These are phyloP conservation scores for Colletotrichum horii DNA, from an alignment of 2,329 filamentous ascomycete species.

Conservation along the genomic window DNA sequence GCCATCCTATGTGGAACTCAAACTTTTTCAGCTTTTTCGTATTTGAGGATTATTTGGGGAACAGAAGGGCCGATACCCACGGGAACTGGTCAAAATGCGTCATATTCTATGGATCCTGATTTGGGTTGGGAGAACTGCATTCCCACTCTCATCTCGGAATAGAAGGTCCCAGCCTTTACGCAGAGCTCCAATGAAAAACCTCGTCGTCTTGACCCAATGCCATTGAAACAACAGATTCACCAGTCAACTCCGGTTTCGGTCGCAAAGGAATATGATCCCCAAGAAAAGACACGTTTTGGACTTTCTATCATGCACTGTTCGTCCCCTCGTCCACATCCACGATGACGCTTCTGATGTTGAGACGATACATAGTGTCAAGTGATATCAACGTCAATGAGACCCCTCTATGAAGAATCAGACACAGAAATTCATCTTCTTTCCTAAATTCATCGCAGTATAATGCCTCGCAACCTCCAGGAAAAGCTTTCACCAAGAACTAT, in stretches of 20 bases:
- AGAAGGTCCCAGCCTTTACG: background rate
- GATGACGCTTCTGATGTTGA: accelerated
- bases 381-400: too few species aligned
- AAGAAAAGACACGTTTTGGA: background rate
- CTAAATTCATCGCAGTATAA: background rate
- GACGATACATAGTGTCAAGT: background rate
- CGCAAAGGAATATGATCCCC: accelerated
- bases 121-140: background rate
- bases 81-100: background rate
- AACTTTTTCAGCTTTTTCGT: background rate
- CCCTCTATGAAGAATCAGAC: background rate
- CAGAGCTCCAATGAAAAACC: background rate
- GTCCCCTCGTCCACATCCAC: background rate
- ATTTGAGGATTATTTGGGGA: background rate
- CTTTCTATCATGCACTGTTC: background rate
- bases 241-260: background rate
- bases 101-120: background rate
- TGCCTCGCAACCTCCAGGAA: background rate
- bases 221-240: background rate
- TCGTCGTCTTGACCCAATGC: too few species aligned
- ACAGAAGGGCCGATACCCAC: background rate
- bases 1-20: accelerated
- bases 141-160: background rate
- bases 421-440: too few species aligned
- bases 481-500: background rate